Evolutionary conservation across 2,329 filamentous ascomycete species (phyloP), one percentile per base, ranked within the genome.

Genomic region (Arthrinium puccinioides): DNA sequence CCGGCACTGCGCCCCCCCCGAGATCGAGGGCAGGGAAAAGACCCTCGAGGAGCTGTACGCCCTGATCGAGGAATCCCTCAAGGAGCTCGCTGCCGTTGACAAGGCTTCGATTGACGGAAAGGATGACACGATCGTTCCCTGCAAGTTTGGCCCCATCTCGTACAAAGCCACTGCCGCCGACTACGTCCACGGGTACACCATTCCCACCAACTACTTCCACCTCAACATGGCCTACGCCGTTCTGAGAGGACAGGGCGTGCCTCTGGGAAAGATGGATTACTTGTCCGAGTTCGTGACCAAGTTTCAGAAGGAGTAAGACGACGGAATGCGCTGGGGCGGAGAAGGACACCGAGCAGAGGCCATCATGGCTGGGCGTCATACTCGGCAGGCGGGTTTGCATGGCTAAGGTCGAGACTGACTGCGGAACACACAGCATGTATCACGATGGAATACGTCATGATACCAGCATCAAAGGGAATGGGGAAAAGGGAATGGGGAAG

Each of bases 121-220:
- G 50, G 41, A n/a, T n/a, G n/a, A 52, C 14, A 51, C 53, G 33
- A 43, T 30, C 3, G 55, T 64, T 14, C 41, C 44, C 15, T 35
- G 63, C 4, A 53, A 51, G 5, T n/a, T 62, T 7, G 62, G 62
- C 4, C 47, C 50, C 8, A 47, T 49, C 26, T 56, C 50, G 44
- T 45, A 32, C 10, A 21, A 54, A 29, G 58, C 25, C 30, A 43
- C 10, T 48, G 13, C 43, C 32, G 38, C 42, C n/a, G 53, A 57
- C 2, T 81, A 75, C 48, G 48, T 72, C 21, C 52, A 59, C 27
- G 56, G 57, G 3, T 75, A 67, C 52, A 64, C 54, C 6, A 42
- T 78, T 31, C 76, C 78, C 11, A 81, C 81, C 49, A 59, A 81
- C 46, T 81, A 67, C 61, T 84, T 83, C 55, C 79, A 83, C 50